Evolutionary conservation across 2,329 filamentous ascomycete genomes (phyloP), one percentile per base, ranked within the genome.

Genomic region (Penicillium italicum): DNA sequence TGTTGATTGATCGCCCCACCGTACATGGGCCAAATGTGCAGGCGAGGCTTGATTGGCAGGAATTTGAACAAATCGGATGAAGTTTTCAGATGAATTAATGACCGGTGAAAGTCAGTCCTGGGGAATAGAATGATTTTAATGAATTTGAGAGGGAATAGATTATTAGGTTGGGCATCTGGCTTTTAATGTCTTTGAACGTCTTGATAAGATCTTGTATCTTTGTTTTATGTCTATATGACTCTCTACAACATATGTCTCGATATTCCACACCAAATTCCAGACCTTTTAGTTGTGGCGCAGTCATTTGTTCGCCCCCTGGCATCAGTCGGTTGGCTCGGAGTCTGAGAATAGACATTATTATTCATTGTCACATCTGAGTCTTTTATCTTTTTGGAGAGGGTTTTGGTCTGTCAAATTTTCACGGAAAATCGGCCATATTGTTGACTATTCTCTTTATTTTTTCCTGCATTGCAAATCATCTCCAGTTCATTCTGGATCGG

Each of bases 401-500:
- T 33, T 8, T 8, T 31, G 14, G 20, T 26, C 12, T 28, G 26
- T 37, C 33, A 14, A 30, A 22, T 37, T 31, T 24, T 16, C 28
- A 45, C n/a, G 49, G 40, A 12, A 37, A 51, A 43, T 14, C 30
- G 40, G 40, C 41, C 34, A 41, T 37, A 26, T 38, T 38, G 8
- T 37, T 37, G n/a, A 50, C 38, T 26, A 55, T 50, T 34, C 34
- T 26, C 33, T 47, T 45, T 11, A 45, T 40, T 36, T 36, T 16
- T 12, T 47, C 11, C 20, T 34, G 30, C 30, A 49, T 54, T 54
- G 38, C 38, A 49, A 54, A 54, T 54, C 46, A 48, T 54, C 44
- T 50, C 51, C 42, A 57, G 61, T 52, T 42, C 55, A 45, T 65
- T 66, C 63, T 65, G 57, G 61, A 66, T 57, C 55, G 42, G 52